Evolutionary conservation across 148 eudicot genomes (phyloP).

Genomic region (Rhododendron mucronatum): DNA sequence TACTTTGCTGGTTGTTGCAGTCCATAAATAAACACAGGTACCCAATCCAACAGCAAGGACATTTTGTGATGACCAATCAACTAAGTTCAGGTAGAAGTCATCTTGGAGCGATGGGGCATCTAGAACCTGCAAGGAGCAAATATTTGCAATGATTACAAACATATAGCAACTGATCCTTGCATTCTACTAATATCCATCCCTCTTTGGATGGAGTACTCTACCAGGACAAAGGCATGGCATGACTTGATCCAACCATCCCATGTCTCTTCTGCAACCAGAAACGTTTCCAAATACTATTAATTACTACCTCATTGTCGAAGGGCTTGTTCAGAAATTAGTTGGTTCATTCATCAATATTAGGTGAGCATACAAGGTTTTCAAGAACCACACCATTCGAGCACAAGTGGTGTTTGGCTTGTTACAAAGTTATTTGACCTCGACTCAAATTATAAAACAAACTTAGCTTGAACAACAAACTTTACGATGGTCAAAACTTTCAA

Average conservation of each 20-base stretch:
- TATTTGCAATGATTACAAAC: not conserved
- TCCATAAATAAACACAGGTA: conserved; percentile 91
- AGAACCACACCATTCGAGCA: not conserved
- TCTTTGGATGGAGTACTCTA: not conserved
- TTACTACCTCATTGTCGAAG: not conserved
- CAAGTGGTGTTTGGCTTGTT: not conserved
- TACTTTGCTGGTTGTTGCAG: conserved; percentile 86
- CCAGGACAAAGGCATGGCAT: not conserved
- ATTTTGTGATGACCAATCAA: conserved; percentile 97
- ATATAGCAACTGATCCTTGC: not conserved
- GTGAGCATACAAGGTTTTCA: not conserved
- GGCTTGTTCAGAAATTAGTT: not conserved
- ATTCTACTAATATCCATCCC: not conserved
- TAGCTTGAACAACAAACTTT: not conserved
- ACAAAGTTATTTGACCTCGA: not conserved
- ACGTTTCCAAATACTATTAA: not conserved
- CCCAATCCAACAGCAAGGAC: conserved; percentile 95
- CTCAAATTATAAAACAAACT: not conserved
- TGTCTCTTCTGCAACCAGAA: not conserved
- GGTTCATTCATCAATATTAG: not conserved
- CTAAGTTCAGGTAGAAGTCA: conserved; percentile 91
- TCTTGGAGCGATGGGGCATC: conserved; percentile 98
- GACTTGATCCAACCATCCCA: not conserved
- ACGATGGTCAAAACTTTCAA: not conserved
- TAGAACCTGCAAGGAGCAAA: conserved; percentile 54